A percentile compares a stretch with the other conserved stretches of the same genome.
These are phyloP conservation scores for Aspergillus egyptiacus DNA, from an alignment of 495 filamentous ascomycete genomes.

Conservation along the genomic window DNA sequence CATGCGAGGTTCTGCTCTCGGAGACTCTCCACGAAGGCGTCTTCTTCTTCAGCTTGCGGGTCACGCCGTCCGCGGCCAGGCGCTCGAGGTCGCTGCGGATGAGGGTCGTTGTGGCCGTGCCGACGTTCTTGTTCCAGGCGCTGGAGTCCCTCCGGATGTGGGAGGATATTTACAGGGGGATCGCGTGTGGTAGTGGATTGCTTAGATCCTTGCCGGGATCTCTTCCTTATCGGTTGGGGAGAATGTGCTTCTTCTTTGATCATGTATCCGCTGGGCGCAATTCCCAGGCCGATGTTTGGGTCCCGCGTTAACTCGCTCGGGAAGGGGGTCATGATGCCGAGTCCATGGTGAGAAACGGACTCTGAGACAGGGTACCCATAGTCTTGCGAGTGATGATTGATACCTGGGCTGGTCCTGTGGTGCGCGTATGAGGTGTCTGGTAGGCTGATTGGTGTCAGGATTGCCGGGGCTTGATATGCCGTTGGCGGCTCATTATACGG, in stretches of 20 bases:
- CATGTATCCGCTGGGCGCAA: constrained; percentile 22
- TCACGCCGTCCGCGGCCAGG: constrained; percentile 39
- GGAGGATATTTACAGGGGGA: constrained; percentile 32
- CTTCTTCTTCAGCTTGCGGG: constrained; percentile 57
- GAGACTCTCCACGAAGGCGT: constrained; percentile 58
- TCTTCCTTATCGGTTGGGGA: constrained; percentile 25
- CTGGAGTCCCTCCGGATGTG: constrained; percentile 35
- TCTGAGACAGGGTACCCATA: constrained; percentile 32
- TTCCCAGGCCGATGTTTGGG: constrained; percentile 19
- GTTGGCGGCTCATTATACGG: constrained; percentile 33
- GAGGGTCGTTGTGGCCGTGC: constrained; percentile 20
- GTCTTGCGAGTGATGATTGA: constrained; percentile 39
- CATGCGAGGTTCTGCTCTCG: constrained; percentile 63
- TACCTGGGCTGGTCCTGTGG: constrained; percentile 30
- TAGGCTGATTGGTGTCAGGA: constrained; percentile 39
- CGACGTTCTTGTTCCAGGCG: constrained; percentile 33
- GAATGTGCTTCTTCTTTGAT: constrained; percentile 24
- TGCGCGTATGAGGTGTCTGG: constrained; percentile 32
- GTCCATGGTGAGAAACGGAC: constrained; percentile 26
- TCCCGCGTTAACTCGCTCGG: constrained; percentile 28
- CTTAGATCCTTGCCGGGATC: constrained; percentile 23
- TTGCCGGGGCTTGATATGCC: constrained; percentile 22
- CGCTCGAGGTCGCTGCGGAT: constrained; percentile 33
- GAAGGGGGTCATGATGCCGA: constrained; percentile 37
- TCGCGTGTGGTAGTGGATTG: constrained; percentile 25